Evolutionary conservation across 345 rosid genomes (phyloP), one percentile per base, ranked within the genome.

Genomic region (Pistacia integerrima): DNA sequence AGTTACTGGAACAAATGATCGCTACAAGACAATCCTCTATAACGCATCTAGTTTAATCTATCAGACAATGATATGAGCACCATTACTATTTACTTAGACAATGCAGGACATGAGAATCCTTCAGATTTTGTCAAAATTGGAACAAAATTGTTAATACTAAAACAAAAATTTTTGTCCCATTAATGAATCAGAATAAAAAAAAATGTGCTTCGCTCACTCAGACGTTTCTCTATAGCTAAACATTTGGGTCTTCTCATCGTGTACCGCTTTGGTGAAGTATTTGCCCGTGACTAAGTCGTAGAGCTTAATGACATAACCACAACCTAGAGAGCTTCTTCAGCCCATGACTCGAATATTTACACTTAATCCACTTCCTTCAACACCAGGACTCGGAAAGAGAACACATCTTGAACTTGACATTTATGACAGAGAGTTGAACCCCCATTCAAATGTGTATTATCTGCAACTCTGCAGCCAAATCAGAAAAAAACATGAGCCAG

Each of bases 311-410:
- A 48, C 54, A 67, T 20, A 51, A 11, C 57, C 35, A 44, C 33
- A 13, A 33, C 35, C 69, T 49, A 36, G 13, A 35, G 18, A 35
- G 11, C 28, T 69, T 33, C 49, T 63, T 10, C n/a, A 11, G 11
- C 11, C 76, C 60, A n/a, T 64, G 70, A 62, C 54, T 64, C 22
- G 25, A 35, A 63, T 64, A 63, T 52, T 74, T 70, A 74, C 77
- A 64, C 28, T 74, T 74, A 48, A 36, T 25, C 25, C 25, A 25
- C 49, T 54, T 5, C 38, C 77, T 63, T 63, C 76, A 18, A 33
- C 63, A n/a, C 38, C 68, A 74, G 2, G n/a, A 30, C 33, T 30
- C 49, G 62, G 35, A 12, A 12, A 52, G 8, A 61, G 20, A 17
- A 25, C 60, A 17, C 67, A 54, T 1, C n/a, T 13, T 60, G 18